Evolutionary conservation across 1,139 yeast species (phyloP), one percentile per base, ranked within the genome.

Genomic region (Taphrina pruni): DNA sequence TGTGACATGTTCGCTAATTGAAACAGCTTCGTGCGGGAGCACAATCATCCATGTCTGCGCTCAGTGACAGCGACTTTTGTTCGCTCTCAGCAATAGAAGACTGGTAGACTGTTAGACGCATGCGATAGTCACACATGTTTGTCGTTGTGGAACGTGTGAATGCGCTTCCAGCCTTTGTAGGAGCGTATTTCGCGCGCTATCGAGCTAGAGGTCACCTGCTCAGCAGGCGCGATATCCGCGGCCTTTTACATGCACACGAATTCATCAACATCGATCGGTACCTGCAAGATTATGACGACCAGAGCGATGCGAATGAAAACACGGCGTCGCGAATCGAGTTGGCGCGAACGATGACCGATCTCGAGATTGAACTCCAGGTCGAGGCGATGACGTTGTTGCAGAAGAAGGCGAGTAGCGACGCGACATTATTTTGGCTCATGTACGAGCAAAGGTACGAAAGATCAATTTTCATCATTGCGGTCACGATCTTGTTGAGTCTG

Each of bases 161-260:
- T n/a, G 55, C 38, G 2, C 55, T 50, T 2, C 55, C 55, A 7
- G 38, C 38, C 32, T 50, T 50, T n/a, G 35, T 50, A 17, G 7
- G n/a, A 8, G 55, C 55, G 14, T 50, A 8, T 9, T 50, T 50
- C 17, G 3, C 55, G 17, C 55, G 8, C 55, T 50, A 20, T 32
- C 38, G 55, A 5, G 55, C 55, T 11, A 21, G 55, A 32, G 55
- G 55, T 17, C 55, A 36, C 38, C n/a, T 50, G 55, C 55, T 50
- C 55, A 50, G 38, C 38, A 21, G 55, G 17, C n/a, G 55, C 38
- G 55, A 50, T 12, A 17, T 50, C 20, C 55, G 55, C 8, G 20
- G 17, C 17, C 38, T 50, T 7, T 35, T 36, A 6, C 35, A 32
- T 50, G 55, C 55, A 20, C 14, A 50, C 14, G 35, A 6, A 1